Evolutionary conservation across 2,329 filamentous ascomycete species (phyloP), one percentile per base, ranked within the genome.

Genomic region (Penicillium glabrum): DNA sequence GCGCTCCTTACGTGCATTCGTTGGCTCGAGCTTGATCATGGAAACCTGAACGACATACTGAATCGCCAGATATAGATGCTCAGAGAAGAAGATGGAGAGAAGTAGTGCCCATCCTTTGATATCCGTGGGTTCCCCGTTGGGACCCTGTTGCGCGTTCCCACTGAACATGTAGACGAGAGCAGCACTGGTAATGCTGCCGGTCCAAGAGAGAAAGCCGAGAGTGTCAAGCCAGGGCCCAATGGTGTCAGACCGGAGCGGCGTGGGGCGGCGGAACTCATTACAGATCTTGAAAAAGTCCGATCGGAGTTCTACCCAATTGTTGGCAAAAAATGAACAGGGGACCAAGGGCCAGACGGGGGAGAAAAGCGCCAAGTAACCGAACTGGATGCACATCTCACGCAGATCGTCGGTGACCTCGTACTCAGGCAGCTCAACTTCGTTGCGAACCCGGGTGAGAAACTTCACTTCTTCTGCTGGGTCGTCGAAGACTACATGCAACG

Each of bases 241-340:
- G 1, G 90, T 96, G 74, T 99, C 95, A 2, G 91, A 88, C 54
- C 95, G 86, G 83, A 89, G 90, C 1, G 95, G 95, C 35, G 90
- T 91, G 0, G 95, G 95, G 4, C 95, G 86, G 67, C 93, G 89
- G 82, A 91, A 93, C 73, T 93, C 89, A 58, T 91, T 83, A 63
- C 93, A 93, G 68, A 99, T 98, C 75, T 99, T 99, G 77, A 97
- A 84, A 3, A 95, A 93, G 71, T 99, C 95, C 1, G 91, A 92
- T 37, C 95, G 89, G 45, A 98, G 85, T 72, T 99, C 95, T 55
- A 99, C 79, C 92, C 93, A 98, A 77, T 99, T 96, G 77, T 98
- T 99, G 77, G 96, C 80, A 24, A 98, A 79, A 79, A 98, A 99
- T 1, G 90, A 95, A 55, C 91, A 83, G 1, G 89, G 89, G 0